Percentiles rank a stretch among this genome's conserved stretches.
Conservation (phyloP, 345 rosid genomes). For the Reutealis trisperma region DNA sequence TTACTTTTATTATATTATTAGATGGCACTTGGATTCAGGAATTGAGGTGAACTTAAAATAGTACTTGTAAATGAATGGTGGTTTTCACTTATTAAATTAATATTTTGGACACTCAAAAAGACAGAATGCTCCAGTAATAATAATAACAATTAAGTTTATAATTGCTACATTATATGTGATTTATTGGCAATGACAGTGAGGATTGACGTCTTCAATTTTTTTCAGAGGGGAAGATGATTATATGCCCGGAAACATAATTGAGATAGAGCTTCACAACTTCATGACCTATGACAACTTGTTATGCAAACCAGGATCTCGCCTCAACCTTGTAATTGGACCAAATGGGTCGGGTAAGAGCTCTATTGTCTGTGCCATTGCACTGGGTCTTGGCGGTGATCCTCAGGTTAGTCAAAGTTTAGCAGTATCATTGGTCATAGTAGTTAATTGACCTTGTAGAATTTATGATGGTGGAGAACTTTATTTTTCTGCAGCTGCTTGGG, state of each 20-base stretch:
- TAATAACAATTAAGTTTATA: no score
- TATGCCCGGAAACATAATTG: conserved; percentile 78
- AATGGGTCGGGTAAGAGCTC: conserved; percentile 98
- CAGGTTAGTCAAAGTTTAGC: conserved; percentile 49
- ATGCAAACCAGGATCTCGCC: conserved; percentile 83
- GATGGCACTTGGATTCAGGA: no score
- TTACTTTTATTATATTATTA: no score
- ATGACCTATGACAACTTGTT: conserved; percentile 80
- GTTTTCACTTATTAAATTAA: no score
- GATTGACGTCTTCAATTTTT: neutral
- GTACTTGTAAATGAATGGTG: no score
- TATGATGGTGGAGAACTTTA: conserved; percentile 4
- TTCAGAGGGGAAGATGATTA: conserved; percentile 89
- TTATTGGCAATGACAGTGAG: neutral
- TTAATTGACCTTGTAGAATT: conserved; percentile 1
- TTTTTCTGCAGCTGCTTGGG: conserved; percentile 71
- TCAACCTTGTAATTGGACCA: conserved; percentile 94
- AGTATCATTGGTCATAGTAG: conserved; percentile 10
- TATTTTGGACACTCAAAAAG: neutral
- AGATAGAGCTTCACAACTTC: conserved; percentile 83
- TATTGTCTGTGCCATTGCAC: conserved; percentile 94
- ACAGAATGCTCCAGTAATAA: neutral
- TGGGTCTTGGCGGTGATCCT: conserved; percentile 93
- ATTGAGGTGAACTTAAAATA: no score
- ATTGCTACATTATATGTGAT: neutral